Conservation (phyloP, 371 early-diverging fungal genomes). For the Mucor racemosus region DNA sequence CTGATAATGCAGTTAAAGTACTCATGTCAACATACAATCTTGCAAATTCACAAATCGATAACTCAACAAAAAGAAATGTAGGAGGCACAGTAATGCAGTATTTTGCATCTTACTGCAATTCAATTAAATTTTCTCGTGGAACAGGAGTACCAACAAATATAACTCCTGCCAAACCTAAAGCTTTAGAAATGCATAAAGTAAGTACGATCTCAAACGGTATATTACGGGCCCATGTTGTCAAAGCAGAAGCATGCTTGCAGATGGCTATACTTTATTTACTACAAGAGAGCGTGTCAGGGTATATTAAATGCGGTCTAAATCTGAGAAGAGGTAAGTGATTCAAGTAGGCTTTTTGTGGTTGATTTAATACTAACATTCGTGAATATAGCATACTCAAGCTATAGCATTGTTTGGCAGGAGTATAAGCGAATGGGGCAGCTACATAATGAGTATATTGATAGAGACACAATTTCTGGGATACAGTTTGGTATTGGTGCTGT, state of each 20-base stretch:
- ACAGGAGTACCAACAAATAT: conserved; percentile 24
- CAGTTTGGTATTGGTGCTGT: conserved; percentile 63
- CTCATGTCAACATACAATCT: conserved; percentile 41
- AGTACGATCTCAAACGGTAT: conserved; percentile 52
- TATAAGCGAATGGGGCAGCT: conserved; percentile 49
- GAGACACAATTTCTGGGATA: conserved; percentile 53
- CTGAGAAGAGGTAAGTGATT: conserved; percentile 59
- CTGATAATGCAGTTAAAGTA: conserved; percentile 42
- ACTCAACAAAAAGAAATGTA: conserved; percentile 39
- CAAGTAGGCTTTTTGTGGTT: neutral
- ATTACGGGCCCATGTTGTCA: conserved; percentile 61
- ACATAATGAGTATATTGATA: conserved; percentile 44
- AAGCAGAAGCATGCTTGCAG: conserved; percentile 62
- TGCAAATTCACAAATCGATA: conserved; percentile 52
- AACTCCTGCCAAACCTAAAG: conserved; percentile 16
- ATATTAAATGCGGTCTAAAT: conserved; percentile 63
- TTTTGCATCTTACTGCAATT: conserved; percentile 26
- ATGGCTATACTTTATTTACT: conserved; percentile 59
- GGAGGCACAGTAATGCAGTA: conserved; percentile 25
- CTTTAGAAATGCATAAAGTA: conserved; percentile 28
- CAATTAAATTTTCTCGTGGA: conserved; percentile 22
- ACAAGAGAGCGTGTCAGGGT: conserved; percentile 59
- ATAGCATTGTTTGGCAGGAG: conserved; percentile 53
- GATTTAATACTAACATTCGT: conserved; percentile 20
- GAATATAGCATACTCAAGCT: conserved; percentile 42